These are phyloP conservation scores for Lactifluus echinatus DNA, from an alignment of 768 basidiomycete species.

Conservation along the genomic window DNA sequence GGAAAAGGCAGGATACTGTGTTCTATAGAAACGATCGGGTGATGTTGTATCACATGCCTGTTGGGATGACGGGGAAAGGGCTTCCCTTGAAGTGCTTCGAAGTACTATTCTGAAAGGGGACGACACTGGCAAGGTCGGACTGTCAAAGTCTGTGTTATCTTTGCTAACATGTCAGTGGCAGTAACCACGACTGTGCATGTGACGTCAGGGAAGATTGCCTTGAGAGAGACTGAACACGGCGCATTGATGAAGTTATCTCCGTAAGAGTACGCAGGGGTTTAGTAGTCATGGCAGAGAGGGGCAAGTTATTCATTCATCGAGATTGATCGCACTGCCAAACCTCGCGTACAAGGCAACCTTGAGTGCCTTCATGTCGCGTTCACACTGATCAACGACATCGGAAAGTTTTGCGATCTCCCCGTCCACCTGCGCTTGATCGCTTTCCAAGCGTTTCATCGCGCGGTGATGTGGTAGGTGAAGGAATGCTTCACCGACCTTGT, in stretches of 20 bases:
- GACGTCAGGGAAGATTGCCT: background rate
- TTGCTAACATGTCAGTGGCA: too few species aligned
- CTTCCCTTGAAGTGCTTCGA: too few species aligned
- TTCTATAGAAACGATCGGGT: background rate
- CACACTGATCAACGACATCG: slow-evolving; percentile 51
- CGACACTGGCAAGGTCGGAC: too few species aligned
- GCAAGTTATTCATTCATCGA: slow-evolving; percentile 54
- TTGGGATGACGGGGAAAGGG: background rate
- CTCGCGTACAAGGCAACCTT: slow-evolving; percentile 80
- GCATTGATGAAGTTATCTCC: background rate
- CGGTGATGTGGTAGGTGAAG: slow-evolving; percentile 62
- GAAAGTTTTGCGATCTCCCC: slow-evolving; percentile 44
- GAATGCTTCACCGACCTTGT: slow-evolving; percentile 86
- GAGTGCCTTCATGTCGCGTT: slow-evolving; percentile 69
- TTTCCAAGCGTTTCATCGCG: slow-evolving; percentile 65
- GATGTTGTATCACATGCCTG: background rate
- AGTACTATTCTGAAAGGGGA: background rate
- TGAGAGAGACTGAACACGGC: background rate
- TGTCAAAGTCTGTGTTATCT: too few species aligned
- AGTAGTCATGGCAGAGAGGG: background rate
- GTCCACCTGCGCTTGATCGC: slow-evolving; percentile 54
- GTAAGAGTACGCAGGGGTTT: background rate
- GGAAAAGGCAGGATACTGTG: background rate
- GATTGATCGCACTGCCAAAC: slow-evolving; percentile 88
- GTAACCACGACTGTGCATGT: background rate